Base-by-base conservation (phyloP, 768 basidiomycete genomes). In the Trametes gibbosa region DNA sequence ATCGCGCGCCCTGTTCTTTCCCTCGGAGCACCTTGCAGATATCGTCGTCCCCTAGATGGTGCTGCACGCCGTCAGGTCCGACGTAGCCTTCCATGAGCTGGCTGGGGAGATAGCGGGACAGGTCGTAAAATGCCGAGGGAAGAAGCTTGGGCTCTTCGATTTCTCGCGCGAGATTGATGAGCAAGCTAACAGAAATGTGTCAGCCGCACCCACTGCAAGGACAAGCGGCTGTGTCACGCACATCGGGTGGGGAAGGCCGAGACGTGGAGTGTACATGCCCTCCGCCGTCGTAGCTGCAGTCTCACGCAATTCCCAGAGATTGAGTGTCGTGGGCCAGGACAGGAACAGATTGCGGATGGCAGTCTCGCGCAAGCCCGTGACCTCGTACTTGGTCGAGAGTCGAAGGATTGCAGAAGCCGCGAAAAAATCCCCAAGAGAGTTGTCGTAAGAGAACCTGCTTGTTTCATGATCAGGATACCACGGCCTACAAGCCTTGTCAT, bases 121-220 rank as follows among this genome's bases (percentile, higher is more conserved):
- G 80, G 69, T 91, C 90, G 70, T 92, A 92, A 73, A 89, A 89
- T 5, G 89, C 89, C 27, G 89, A 80, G 5, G 89, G 87, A 3
- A 90, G 76, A 34, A 91, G 80, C 63, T 84, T 80, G 0, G 74
- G 75, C 0, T 83, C 77, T 41, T 81, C 72, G 25, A 80, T 78
- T 55, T 81, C 79, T 57, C 83, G 78, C 21, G 86, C 87, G 4
- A 90, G 73, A 48, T 84, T 85, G 65, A 91, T 88, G 56, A 90
- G 75, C 34, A 83, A 72, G 63, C 88, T 90, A 65, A 37, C 17
- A 46, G 40, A 17, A 5, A 45, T 0, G 7, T 0, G 40, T 54
- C 7, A 56, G 40, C 12, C 12, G 58, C 48, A 52, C 52, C 56
- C 34, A 61, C 61, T 3, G 16, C 42, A 16, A 50, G 27, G 46